phyloP scores from a whole-genome alignment of 441 rosid genomes.

The Pelargonium myrrhifolium region DNA sequence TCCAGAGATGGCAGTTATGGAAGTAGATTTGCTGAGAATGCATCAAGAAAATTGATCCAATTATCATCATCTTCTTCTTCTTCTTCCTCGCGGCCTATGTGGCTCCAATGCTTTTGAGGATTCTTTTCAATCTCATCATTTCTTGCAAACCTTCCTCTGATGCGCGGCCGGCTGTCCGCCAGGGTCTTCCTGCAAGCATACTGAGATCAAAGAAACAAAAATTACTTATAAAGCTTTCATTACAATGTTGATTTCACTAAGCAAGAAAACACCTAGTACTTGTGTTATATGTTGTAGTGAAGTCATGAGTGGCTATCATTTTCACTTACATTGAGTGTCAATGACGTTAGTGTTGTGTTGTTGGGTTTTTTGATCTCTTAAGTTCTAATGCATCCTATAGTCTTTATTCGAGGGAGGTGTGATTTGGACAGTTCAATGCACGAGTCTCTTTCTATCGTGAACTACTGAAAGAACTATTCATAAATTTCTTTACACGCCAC shows the following conservation, averaged over 20 bases:
- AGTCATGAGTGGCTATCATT: not conserved
- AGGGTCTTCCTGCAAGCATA: constrained; percentile 88
- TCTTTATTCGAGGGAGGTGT: not conserved
- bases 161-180: constrained; percentile 91
- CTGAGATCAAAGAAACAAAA: constrained; percentile 24
- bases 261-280: not conserved
- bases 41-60: constrained; percentile 62
- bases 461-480: not conserved
- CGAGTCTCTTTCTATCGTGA: not conserved
- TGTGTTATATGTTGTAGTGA: not conserved
- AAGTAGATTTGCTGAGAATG: constrained; percentile 43
- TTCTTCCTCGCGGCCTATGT: constrained; percentile 38
- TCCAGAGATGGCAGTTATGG: constrained; percentile 17
- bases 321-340: not conserved
- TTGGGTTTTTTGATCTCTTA: not conserved
- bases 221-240: not conserved
- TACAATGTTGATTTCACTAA: constrained; percentile 9
- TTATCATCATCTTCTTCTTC: constrained; percentile 57
- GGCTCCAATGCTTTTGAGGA: constrained; percentile 40
- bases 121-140: constrained; percentile 57
- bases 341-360: not conserved
- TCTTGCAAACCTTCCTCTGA: constrained; percentile 81
- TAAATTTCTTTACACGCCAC: no score
- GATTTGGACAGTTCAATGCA: not conserved
- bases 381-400: not conserved